A percentile compares a stretch with the other conserved stretches of the same genome.
phyloP scores from a whole-genome alignment of 148 eudicot genomes.

The Nepenthes mirabilis region DNA sequence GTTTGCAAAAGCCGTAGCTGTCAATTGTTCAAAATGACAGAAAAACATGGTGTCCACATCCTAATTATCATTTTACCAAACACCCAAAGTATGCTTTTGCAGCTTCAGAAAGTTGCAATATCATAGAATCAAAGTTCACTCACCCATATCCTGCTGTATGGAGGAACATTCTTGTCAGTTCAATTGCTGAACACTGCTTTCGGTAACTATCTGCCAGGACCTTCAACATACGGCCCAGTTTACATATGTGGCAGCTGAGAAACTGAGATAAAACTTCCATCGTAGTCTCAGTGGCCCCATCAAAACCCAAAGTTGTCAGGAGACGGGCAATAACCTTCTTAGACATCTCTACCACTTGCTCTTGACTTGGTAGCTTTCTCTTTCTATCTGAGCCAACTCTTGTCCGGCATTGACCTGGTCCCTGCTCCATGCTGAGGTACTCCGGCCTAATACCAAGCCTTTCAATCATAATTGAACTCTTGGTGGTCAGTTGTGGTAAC shows the following conservation, averaged over 20 bases:
- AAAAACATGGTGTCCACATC: too few species aligned
- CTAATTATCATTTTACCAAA: too few species aligned
- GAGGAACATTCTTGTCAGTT: slow-evolving; percentile 84
- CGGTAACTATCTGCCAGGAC: slow-evolving; percentile 79
- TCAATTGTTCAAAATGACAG: too few species aligned
- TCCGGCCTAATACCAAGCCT: slow-evolving; percentile 91
- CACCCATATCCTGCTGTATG: slow-evolving; percentile 70
- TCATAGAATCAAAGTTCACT: slow-evolving; percentile 7
- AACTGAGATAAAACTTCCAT: slow-evolving; percentile 70
- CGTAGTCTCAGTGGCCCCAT: slow-evolving; percentile 60
- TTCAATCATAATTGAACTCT: slow-evolving; percentile 90
- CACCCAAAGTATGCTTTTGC: not conserved
- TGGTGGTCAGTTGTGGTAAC: slow-evolving; percentile 59
- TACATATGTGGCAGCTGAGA: slow-evolving; percentile 61
- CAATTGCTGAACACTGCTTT: slow-evolving; percentile 77
- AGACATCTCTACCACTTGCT: slow-evolving; percentile 65
- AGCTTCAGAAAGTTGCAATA: not conserved
- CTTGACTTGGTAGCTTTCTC: slow-evolving; percentile 45
- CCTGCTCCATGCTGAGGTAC: slow-evolving; percentile 67
- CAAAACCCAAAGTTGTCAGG: slow-evolving; percentile 57
- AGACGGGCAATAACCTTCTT: slow-evolving; percentile 59
- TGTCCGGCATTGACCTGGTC: slow-evolving; percentile 39
- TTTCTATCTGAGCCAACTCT: slow-evolving; percentile 38
- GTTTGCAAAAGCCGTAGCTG: too few species aligned
- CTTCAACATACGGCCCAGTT: slow-evolving; percentile 68